phyloP scores from a whole-genome alignment of 2,329 filamentous ascomycete species.

The Metarhizium brunneum region DNA sequence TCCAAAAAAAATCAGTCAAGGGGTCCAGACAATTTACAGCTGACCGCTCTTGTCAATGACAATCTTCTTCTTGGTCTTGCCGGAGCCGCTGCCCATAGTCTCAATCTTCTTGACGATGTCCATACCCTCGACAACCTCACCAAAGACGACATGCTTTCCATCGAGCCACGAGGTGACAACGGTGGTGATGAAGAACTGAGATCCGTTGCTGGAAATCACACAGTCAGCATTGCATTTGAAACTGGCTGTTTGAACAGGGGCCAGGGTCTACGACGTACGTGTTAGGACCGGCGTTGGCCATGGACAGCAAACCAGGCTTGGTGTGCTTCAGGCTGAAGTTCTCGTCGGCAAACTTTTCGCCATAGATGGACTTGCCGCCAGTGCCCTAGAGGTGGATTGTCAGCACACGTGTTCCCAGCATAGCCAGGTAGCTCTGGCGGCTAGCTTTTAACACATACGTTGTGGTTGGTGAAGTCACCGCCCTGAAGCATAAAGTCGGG shows the following conservation, averaged over 20 bases:
- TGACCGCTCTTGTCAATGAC: slow-evolving; percentile 46
- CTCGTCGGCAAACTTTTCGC: slow-evolving; percentile 12
- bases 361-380: slow-evolving; percentile 14
- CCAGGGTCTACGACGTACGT: slow-evolving; percentile 8
- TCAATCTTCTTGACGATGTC: slow-evolving; percentile 51
- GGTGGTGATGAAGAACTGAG: slow-evolving; percentile 96
- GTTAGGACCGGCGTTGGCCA: slow-evolving; percentile 14
- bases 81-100: slow-evolving; percentile 42
- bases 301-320: slow-evolving; percentile 12
- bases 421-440: too few species aligned
- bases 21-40: slow-evolving; percentile 24
- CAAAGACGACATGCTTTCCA: slow-evolving; percentile 78
- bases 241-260: not conserved
- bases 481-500: slow-evolving; percentile 92
- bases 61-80: slow-evolving; percentile 46
- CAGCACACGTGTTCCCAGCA: too few species aligned
- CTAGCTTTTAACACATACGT: slow-evolving; percentile 47
- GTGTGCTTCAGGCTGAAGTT: slow-evolving; percentile 13
- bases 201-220: slow-evolving; percentile 71
- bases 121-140: slow-evolving; percentile 51
- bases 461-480: slow-evolving; percentile 88
- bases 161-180: slow-evolving; percentile 82
- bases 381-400: slow-evolving; percentile 7
- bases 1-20: not conserved
- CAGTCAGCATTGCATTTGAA: not conserved